Conservation (phyloP, 495 filamentous ascomycete genomes). For the Podospora conica region DNA sequence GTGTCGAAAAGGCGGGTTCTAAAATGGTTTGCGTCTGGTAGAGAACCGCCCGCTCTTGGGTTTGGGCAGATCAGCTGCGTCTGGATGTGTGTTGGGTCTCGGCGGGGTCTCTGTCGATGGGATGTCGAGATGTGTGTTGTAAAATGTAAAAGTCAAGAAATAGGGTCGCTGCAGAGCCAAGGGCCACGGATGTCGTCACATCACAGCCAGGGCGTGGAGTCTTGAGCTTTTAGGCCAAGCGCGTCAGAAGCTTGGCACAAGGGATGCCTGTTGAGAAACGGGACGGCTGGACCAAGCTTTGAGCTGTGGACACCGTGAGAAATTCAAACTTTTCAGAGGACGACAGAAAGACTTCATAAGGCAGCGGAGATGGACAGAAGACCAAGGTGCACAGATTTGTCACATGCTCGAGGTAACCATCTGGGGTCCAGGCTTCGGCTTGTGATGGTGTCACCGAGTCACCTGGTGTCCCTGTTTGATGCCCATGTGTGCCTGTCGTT, state of each 20-base stretch:
- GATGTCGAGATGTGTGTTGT: too few relatives aligned
- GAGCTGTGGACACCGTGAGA: not conserved
- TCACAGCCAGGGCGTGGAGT: not conserved
- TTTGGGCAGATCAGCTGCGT: not conserved
- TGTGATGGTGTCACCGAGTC: not conserved
- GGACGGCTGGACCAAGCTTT: not conserved
- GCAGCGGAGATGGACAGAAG: not conserved
- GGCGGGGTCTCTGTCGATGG: not conserved
- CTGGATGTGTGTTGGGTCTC: not conserved
- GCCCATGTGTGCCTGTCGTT: not conserved
- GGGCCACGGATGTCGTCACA: not conserved
- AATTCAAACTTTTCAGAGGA: not conserved
- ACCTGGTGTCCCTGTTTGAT: not conserved
- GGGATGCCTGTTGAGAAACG: not conserved
- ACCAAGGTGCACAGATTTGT: too few relatives aligned
- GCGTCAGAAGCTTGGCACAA: not conserved
- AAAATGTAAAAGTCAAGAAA: too few relatives aligned
- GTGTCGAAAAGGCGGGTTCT: not conserved
- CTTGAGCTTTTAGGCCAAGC: not conserved
- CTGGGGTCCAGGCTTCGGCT: not conserved
- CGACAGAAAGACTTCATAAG: not conserved
- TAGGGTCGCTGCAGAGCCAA: not conserved
- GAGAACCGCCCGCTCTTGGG: not conserved
- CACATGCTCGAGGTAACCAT: not conserved
- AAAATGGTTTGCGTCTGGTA: not conserved